These are phyloP conservation scores for Arthroderma uncinatum DNA, from an alignment of 2,329 filamentous ascomycete species.

Conservation along the genomic window DNA sequence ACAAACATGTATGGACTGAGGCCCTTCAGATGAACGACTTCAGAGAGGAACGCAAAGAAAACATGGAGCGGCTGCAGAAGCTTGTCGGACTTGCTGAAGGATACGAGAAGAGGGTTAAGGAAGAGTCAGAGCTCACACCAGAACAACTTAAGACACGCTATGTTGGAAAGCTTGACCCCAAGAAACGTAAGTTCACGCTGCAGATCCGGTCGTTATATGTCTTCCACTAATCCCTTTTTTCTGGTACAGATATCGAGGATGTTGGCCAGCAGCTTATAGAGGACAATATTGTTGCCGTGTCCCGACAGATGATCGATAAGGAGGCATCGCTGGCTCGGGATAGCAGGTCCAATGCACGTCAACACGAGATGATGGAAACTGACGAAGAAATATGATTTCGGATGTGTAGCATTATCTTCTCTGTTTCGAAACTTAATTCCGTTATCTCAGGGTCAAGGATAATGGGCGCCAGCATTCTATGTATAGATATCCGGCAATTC, in stretches of 20 bases:
- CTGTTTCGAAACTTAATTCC: background rate
- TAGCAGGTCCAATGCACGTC: constrained; percentile 33
- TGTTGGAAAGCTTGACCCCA: constrained; percentile 95
- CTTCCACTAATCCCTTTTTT: background rate
- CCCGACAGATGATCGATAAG: constrained; percentile 98
- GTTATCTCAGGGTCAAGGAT: background rate
- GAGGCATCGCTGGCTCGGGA: constrained; percentile 80
- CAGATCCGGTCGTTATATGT: constrained; percentile 11
- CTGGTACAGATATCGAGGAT: constrained; percentile 63
- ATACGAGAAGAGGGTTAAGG: constrained; percentile 97
- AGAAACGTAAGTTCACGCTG: constrained; percentile 58
- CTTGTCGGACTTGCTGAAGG: constrained; percentile 84
- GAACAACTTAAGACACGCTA: constrained; percentile 98
- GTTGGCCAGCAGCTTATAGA: constrained; percentile 95
- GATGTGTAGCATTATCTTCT: background rate
- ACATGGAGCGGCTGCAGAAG: constrained; percentile 77
- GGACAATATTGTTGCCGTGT: constrained; percentile 98
- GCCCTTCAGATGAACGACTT: constrained; percentile 96
- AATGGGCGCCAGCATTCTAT: background rate
- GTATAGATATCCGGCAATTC: background rate
- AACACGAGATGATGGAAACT: constrained; percentile 53
- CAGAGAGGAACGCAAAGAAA: constrained; percentile 67
- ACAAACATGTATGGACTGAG: constrained; percentile 99
- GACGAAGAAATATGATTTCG: constrained; percentile 44
- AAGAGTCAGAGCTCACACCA: constrained; percentile 93